Evolutionary conservation across 768 basidiomycete genomes (phyloP).

Genomic region (Panellus pusillus): DNA sequence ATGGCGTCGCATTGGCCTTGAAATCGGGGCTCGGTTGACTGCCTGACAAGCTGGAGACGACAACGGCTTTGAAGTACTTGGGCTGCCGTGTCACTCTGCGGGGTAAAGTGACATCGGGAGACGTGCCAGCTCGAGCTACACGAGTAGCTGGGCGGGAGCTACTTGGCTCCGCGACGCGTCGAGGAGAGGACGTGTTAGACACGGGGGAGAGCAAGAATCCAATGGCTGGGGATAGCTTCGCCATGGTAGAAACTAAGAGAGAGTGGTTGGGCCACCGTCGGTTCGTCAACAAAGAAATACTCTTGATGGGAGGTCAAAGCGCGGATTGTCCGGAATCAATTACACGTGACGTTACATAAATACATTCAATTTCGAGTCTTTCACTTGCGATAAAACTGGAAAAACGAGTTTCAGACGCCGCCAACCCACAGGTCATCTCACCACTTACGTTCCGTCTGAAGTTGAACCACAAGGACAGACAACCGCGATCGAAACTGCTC

Average conservation of each 20-base stretch:
- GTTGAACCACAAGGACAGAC: conserved; percentile 94
- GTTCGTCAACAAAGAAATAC: conserved; percentile 4
- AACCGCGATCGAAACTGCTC: conserved; percentile 95
- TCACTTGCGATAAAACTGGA: conserved; percentile 80
- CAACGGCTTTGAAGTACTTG: not conserved
- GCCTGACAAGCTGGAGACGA: not conserved
- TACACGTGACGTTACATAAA: not conserved
- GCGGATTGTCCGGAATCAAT: not conserved
- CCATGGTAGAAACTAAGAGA: not conserved
- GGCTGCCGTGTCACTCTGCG: not conserved
- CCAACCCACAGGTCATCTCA: conserved; percentile 9
- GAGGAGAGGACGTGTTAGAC: not conserved
- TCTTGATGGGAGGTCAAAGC: too few species aligned
- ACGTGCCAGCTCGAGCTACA: not conserved
- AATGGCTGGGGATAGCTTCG: conserved; percentile 1
- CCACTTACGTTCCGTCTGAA: conserved; percentile 80
- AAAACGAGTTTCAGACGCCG: conserved; percentile 8
- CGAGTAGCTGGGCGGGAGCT: not conserved
- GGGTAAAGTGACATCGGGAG: not conserved
- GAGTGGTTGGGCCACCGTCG: not conserved
- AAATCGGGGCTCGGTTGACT: not conserved
- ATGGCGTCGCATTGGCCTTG: not conserved
- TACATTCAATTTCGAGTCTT: conserved; percentile 24
- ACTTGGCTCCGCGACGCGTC: not conserved
- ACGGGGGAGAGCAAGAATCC: conserved; percentile 6